These are phyloP conservation scores for Gynandropsis gynandra DNA, from an alignment of 345 rosid genomes.

Conservation along the genomic window DNA sequence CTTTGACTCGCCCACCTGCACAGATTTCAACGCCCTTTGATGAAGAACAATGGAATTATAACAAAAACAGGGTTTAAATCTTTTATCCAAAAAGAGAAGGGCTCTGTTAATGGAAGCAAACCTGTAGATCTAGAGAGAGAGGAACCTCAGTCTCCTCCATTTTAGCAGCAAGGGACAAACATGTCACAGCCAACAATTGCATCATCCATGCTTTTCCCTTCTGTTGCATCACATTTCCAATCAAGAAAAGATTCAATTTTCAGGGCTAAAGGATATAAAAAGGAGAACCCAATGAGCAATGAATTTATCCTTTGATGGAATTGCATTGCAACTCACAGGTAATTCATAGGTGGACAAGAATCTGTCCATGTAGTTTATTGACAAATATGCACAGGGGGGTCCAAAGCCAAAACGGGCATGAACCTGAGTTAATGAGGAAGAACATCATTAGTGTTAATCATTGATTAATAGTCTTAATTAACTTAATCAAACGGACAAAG, in stretches of 20 bases:
- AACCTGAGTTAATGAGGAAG: conserved; percentile 36
- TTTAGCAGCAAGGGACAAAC: conserved; percentile 69
- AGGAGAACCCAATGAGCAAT: not conserved
- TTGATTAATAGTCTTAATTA: not conserved
- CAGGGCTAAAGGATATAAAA: too few species aligned
- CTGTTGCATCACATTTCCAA: conserved; percentile 22
- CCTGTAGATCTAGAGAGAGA: conserved; percentile 59
- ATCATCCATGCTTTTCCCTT: conserved; percentile 64
- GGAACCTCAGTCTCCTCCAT: conserved; percentile 72
- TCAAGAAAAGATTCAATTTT: too few species aligned
- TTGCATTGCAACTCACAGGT: conserved; percentile 40
- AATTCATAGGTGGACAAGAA: conserved; percentile 55
- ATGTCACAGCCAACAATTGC: conserved; percentile 65
- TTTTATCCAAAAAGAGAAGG: not conserved
- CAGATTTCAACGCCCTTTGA: not conserved
- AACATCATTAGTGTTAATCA: not conserved
- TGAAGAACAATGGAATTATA: not conserved
- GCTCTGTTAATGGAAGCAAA: conserved; percentile 7
- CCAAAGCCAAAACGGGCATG: conserved; percentile 45
- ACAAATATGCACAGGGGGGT: conserved; percentile 45
- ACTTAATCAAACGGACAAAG: too few species aligned
- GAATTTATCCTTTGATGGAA: conserved; percentile 1
- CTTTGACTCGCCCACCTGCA: conserved; percentile 47
- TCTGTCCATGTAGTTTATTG: conserved; percentile 68
- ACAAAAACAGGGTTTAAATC: not conserved